Percentiles rank a stretch among this genome's conserved stretches.
phyloP scores from a whole-genome alignment of 1,284 basidiomycete genomes.

The Phenoliferia sp. region DNA sequence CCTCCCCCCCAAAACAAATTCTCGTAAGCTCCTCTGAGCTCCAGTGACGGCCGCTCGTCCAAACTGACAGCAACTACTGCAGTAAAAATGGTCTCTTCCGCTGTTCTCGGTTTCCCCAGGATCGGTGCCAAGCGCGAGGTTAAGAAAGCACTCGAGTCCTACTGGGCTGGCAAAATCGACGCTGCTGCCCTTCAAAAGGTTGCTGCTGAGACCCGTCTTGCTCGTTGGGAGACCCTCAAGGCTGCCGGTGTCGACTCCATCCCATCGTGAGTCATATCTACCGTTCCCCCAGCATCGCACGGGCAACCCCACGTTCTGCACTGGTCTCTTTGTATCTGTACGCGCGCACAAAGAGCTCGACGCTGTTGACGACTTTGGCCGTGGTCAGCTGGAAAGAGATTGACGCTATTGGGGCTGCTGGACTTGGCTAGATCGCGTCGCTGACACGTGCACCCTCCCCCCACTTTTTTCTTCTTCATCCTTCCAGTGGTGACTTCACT shows the following conservation, averaged over 20 bases:
- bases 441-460: slow-evolving; percentile 8
- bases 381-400: neutral
- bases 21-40: too few relatives aligned
- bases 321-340: neutral
- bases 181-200: slow-evolving; percentile 84
- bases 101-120: slow-evolving; percentile 94
- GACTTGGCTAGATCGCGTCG: neutral
- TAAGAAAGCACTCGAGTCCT: slow-evolving; percentile 94
- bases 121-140: slow-evolving; percentile 78
- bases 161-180: slow-evolving; percentile 92
- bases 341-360: neutral
- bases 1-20: too few relatives aligned
- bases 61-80: too few relatives aligned
- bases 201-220: slow-evolving; percentile 83
- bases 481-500: slow-evolving; percentile 84
- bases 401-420: neutral
- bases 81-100: slow-evolving; percentile 50
- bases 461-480: slow-evolving; percentile 10
- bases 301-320: neutral
- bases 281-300: neutral
- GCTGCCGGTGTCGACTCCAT: slow-evolving; percentile 82
- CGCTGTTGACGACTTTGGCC: too few relatives aligned
- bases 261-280: slow-evolving; percentile 80
- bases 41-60: too few relatives aligned
- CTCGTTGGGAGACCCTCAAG: slow-evolving; percentile 87